These are phyloP conservation scores for Chiua virens DNA, from an alignment of 768 basidiomycete genomes.

Conservation along the genomic window DNA sequence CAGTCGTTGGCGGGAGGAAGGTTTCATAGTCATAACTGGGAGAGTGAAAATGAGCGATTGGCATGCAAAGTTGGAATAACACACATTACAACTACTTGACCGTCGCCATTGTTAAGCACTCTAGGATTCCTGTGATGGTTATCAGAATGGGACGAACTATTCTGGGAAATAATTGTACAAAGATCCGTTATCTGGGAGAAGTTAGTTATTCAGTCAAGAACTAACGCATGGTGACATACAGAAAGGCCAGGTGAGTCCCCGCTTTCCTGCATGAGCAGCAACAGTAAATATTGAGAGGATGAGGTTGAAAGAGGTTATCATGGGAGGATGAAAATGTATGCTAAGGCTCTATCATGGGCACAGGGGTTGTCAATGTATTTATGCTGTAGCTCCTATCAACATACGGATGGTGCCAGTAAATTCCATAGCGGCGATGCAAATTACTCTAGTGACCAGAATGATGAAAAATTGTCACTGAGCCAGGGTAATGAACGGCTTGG, in stretches of 20 bases:
- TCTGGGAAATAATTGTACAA: conserved; percentile 24
- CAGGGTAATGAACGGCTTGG: too few species aligned
- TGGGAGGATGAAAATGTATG: background rate
- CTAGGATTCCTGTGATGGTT: conserved; percentile 23
- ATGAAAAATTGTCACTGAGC: too few species aligned
- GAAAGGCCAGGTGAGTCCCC: conserved; percentile 38
- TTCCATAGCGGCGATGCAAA: too few species aligned
- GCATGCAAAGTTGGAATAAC: background rate
- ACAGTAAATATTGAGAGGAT: conserved; percentile 16
- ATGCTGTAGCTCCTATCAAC: background rate
- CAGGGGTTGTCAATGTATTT: too few species aligned
- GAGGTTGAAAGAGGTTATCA: conserved; percentile 19
- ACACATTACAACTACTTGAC: conserved; percentile 36
- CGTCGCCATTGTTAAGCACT: conserved; percentile 32
- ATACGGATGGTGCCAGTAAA: background rate
- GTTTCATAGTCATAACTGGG: conserved; percentile 41
- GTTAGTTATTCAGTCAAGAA: background rate
- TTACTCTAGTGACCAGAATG: too few species aligned
- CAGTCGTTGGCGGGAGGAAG: conserved; percentile 31
- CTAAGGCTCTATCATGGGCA: background rate
- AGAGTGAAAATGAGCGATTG: background rate
- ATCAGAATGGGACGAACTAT: background rate
- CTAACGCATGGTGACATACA: conserved; percentile 15
- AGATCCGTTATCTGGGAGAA: conserved; percentile 22
- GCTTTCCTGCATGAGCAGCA: conserved; percentile 35